Percentiles rank a stretch among this genome's conserved stretches.
Conservation (phyloP, 805 yeast genomes). For the Saccharomyces cerevisiae region DNA sequence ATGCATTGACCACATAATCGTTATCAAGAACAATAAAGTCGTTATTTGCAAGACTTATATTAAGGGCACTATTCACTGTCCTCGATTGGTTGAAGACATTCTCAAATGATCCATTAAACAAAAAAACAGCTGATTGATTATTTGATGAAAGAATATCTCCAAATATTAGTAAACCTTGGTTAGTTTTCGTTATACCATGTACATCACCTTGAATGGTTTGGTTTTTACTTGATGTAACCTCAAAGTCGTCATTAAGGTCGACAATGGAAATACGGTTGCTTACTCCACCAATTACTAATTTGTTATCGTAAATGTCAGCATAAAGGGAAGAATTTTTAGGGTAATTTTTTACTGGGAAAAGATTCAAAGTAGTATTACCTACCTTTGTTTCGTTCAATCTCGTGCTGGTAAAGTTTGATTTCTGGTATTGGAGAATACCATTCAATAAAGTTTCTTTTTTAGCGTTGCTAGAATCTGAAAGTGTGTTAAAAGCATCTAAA, state of each 20-base stretch:
- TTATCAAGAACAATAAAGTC: constrained; percentile 23
- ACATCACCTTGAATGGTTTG: constrained; percentile 14
- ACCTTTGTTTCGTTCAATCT: constrained; percentile 28
- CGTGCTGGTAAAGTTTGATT: constrained; percentile 49
- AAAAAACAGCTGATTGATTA: constrained; percentile 7
- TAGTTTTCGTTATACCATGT: constrained; percentile 10
- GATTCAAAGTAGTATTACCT: constrained; percentile 43
- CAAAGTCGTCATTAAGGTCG: constrained; percentile 19
- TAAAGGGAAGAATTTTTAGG: constrained; percentile 17
- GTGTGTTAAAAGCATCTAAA: constrained; percentile 32
- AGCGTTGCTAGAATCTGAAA: constrained; percentile 15
- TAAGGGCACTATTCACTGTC: constrained; percentile 7
- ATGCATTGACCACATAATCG: constrained; percentile 25
- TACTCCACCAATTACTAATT: constrained; percentile 45
- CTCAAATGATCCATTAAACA: constrained; percentile 20
- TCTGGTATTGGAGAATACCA: constrained; percentile 78
- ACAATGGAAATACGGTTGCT: constrained; percentile 34
- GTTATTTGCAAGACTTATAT: constrained; percentile 13
- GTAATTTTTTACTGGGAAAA: constrained; percentile 30
- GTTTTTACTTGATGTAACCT: constrained; percentile 7
- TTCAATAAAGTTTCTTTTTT: constrained; percentile 41
- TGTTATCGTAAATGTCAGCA: constrained; percentile 31
- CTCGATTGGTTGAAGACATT: constrained; percentile 7
- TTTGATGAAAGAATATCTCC: constrained; percentile 15
- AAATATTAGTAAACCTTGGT: constrained; percentile 33